Conservation (phyloP, 108 stramenopile genomes). For the Skeletonema potamos region DNA sequence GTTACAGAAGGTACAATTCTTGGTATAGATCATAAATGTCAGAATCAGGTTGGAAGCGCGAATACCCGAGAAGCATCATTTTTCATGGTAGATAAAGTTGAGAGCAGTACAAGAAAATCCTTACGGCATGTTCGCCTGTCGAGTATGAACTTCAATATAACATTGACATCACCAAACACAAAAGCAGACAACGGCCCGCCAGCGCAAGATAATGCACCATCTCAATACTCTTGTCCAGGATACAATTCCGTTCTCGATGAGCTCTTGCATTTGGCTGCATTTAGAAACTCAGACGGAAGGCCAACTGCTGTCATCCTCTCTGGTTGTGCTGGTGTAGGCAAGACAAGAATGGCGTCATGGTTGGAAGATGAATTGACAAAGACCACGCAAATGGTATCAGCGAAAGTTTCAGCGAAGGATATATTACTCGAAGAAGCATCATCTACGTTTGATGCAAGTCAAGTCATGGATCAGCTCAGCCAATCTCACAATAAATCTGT, state of each 20-base stretch:
- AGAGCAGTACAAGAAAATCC: neutral
- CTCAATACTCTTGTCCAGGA: slow-evolving; percentile 52
- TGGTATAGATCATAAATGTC: neutral
- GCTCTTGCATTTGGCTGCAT: slow-evolving; percentile 34
- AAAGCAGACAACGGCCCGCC: neutral
- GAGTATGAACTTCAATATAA: neutral
- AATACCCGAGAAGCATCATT: neutral
- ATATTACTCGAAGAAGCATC: slow-evolving; percentile 33
- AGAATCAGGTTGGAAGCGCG: neutral
- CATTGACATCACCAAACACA: neutral
- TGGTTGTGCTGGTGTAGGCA: slow-evolving; percentile 83
- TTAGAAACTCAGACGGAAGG: slow-evolving; percentile 27
- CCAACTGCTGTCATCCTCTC: slow-evolving; percentile 65
- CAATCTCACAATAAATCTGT: neutral
- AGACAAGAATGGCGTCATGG: slow-evolving; percentile 65
- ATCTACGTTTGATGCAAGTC: slow-evolving; percentile 14
- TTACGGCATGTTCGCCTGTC: neutral
- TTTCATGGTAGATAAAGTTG: slow-evolving; percentile 14
- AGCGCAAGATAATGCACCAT: neutral
- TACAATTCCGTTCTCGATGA: slow-evolving; percentile 56
- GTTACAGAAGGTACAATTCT: slow-evolving; percentile 20
- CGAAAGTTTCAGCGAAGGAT: slow-evolving; percentile 42
- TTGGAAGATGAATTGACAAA: slow-evolving; percentile 48
- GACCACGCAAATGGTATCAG: neutral
- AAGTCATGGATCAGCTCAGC: neutral